phyloP scores from a whole-genome alignment of 139 green algal genomes.

The Pycnococcus provasolii region DNA sequence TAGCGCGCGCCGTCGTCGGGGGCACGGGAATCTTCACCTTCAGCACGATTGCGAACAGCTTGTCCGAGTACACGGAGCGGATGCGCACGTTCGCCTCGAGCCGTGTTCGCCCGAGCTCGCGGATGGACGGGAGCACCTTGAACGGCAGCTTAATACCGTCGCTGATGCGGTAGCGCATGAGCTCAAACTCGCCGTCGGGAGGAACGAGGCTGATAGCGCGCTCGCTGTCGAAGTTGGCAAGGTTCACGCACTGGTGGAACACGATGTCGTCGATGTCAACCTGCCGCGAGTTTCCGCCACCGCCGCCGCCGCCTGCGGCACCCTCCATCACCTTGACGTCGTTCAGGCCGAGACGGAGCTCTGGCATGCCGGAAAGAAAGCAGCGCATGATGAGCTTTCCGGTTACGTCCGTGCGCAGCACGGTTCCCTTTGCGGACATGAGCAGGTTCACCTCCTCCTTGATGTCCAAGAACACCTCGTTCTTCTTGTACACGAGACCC shows the following conservation, averaged over 20 bases:
- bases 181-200: slow-evolving; percentile 93
- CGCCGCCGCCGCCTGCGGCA: background rate
- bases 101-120: slow-evolving; percentile 76
- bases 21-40: slow-evolving; percentile 79
- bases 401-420: slow-evolving; percentile 73
- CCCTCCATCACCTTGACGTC: slow-evolving; percentile 56
- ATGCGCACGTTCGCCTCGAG: slow-evolving; percentile 63
- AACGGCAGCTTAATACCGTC: slow-evolving; percentile 86
- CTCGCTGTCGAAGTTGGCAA: slow-evolving; percentile 61
- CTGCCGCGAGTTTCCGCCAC: background rate
- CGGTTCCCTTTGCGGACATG: slow-evolving; percentile 61
- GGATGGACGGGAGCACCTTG: slow-evolving; percentile 76
- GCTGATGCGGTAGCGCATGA: slow-evolving; percentile 66
- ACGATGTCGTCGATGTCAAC: slow-evolving; percentile 63
- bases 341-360: slow-evolving; percentile 85
- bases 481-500: slow-evolving; percentile 91
- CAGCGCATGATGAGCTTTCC: slow-evolving; percentile 83
- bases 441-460: slow-evolving; percentile 74
- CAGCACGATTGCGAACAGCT: slow-evolving; percentile 58
- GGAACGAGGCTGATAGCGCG: slow-evolving; percentile 79
- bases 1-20: slow-evolving; percentile 76
- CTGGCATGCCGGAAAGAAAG: slow-evolving; percentile 86
- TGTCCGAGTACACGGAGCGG: slow-evolving; percentile 52
- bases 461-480: slow-evolving; percentile 92
- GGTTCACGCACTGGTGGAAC: slow-evolving; percentile 95